Percentiles rank a stretch among this genome's conserved stretches.
phyloP scores from a whole-genome alignment of 257 asterid genomes.

The Linaria vulgaris region DNA sequence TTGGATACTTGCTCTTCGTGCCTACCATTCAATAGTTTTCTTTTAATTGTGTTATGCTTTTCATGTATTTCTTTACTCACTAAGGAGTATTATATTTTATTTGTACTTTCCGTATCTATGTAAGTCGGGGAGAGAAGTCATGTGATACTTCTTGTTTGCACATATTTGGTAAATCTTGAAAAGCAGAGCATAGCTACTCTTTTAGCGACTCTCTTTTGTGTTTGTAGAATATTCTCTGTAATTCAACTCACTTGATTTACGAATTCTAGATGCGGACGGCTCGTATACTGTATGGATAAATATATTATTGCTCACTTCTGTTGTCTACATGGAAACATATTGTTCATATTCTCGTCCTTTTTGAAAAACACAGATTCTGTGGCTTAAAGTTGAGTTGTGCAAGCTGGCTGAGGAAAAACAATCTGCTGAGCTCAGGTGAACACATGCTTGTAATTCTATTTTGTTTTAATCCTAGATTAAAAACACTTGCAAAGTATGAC shows the following conservation, averaged over 20 bases:
- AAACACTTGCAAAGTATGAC: background rate
- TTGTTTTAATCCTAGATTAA: slow-evolving; percentile 2
- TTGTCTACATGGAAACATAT: too few species aligned
- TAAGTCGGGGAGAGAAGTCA: background rate
- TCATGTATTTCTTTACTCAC: slow-evolving; percentile 6
- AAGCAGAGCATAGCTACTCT: background rate
- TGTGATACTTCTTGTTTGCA: background rate
- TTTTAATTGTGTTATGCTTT: background rate
- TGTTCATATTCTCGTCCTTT: too few species aligned
- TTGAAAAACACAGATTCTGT: slow-evolving; percentile 48
- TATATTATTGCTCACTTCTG: background rate
- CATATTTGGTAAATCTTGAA: background rate
- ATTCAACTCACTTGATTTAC: background rate
- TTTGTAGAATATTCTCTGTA: background rate
- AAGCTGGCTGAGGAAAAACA: slow-evolving; percentile 87
- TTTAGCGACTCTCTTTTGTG: background rate
- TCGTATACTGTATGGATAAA: background rate
- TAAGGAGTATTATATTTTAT: background rate
- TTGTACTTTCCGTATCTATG: background rate
- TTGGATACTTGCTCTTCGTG: background rate
- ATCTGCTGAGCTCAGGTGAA: slow-evolving; percentile 88
- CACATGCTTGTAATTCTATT: slow-evolving; percentile 6
- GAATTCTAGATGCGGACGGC: background rate
- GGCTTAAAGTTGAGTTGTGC: slow-evolving; percentile 91
- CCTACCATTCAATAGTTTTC: background rate